Conservation (phyloP, 2,329 filamentous ascomycete genomes). For the Penicillium sp. region DNA sequence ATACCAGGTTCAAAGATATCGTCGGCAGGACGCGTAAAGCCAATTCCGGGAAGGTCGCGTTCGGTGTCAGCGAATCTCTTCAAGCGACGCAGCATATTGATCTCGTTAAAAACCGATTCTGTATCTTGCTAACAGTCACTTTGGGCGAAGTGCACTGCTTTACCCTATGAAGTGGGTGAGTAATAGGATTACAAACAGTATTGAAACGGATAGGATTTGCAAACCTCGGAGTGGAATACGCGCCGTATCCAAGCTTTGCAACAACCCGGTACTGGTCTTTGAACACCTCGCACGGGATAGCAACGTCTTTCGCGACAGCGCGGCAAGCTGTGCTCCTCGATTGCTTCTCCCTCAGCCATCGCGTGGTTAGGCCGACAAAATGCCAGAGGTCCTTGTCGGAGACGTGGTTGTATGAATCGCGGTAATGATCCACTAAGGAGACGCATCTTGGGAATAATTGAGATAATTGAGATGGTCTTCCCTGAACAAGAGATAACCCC, state of each 20-base stretch:
- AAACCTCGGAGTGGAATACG: neutral
- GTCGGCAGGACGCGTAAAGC: neutral
- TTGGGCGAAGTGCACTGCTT: no score
- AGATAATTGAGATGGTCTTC: neutral
- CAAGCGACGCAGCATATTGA: no score
- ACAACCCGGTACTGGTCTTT: neutral
- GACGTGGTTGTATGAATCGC: neutral
- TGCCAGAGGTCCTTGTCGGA: neutral
- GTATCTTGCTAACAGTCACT: no score
- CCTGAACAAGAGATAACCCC: neutral
- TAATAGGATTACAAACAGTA: no score
- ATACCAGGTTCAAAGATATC: neutral
- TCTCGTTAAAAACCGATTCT: no score
- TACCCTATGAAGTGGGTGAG: no score
- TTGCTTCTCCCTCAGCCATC: neutral
- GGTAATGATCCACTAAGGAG: neutral
- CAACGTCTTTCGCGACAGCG: neutral
- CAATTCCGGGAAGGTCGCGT: no score
- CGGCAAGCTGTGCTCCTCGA: neutral
- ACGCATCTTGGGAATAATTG: neutral
- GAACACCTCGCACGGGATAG: neutral
- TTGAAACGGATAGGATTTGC: neutral
- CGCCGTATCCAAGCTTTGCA: neutral
- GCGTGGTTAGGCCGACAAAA: neutral
- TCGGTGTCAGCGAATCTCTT: no score